These are phyloP conservation scores for Xylaria intraflava DNA, from an alignment of 495 filamentous ascomycete genomes.

Conservation along the genomic window DNA sequence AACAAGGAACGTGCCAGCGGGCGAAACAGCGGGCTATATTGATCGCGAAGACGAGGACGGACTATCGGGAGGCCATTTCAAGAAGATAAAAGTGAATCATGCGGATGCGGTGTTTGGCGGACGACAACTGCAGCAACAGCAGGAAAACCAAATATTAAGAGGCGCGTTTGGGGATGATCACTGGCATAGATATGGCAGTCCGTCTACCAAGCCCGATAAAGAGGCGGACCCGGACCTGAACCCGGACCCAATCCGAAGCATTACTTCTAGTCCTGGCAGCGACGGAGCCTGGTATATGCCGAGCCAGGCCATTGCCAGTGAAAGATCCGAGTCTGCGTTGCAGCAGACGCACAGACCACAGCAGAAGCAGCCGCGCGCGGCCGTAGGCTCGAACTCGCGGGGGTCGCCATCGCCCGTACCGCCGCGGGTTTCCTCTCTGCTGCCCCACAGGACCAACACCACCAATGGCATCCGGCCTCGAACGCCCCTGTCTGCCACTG, in stretches of 20 bases:
- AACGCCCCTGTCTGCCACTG: not conserved
- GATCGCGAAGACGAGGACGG: not conserved
- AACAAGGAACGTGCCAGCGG: not conserved
- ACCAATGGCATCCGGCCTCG: slow-evolving; percentile 1
- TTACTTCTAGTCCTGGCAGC: too few species aligned
- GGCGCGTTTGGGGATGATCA: not conserved
- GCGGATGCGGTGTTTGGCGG: not conserved
- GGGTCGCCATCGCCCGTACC: slow-evolving; percentile 1
- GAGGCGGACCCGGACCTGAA: not conserved
- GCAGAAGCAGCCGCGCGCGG: slow-evolving; percentile 2
- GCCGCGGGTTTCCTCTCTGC: slow-evolving; percentile 6
- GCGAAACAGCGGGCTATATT: not conserved
- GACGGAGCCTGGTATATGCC: too few species aligned
- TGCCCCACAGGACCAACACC: slow-evolving; percentile 1
- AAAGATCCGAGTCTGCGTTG: too few species aligned
- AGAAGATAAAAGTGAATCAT: not conserved
- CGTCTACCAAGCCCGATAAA: not conserved
- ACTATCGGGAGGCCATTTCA: not conserved
- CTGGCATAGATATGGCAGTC: not conserved
- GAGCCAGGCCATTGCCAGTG: too few species aligned
- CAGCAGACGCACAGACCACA: not conserved
- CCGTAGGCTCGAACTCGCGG: not conserved
- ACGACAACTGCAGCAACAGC: not conserved
- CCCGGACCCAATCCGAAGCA: too few species aligned
- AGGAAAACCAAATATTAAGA: not conserved